phyloP scores from a whole-genome alignment of 345 rosid species.

The Raphanus raphanistrum region DNA sequence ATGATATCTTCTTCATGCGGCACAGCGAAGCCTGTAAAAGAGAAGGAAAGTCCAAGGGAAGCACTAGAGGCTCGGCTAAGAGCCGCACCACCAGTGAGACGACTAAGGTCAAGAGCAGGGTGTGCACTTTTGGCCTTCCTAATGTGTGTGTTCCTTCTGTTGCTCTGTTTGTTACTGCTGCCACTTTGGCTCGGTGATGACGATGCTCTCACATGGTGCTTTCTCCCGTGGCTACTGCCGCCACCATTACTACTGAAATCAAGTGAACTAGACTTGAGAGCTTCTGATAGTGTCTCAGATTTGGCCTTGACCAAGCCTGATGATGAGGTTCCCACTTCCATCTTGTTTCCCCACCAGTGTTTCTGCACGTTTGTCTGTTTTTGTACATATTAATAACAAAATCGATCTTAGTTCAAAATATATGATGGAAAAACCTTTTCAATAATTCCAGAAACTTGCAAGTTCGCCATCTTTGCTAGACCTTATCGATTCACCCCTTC shows the following conservation, averaged over 20 bases:
- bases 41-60: too few species aligned
- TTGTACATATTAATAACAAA: too few species aligned
- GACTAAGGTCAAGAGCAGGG: slow-evolving; percentile 61
- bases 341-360: background rate
- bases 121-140: slow-evolving; percentile 86
- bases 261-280: slow-evolving; percentile 56
- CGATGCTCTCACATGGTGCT: slow-evolving; percentile 44
- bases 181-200: slow-evolving; percentile 54
- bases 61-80: slow-evolving; percentile 94
- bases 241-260: slow-evolving; percentile 21
- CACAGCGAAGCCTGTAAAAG: too few species aligned
- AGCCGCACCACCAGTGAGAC: slow-evolving; percentile 73
- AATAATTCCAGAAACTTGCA: too few species aligned
- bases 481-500: too few species aligned
- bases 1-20: too few species aligned
- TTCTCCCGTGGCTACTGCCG: slow-evolving; percentile 48
- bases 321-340: slow-evolving; percentile 36
- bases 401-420: too few species aligned
- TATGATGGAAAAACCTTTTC: too few species aligned
- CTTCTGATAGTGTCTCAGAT: slow-evolving; percentile 70
- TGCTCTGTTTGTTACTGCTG: slow-evolving; percentile 9
- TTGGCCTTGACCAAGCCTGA: slow-evolving; percentile 67
- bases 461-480: too few species aligned
- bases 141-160: slow-evolving; percentile 60
- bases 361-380: background rate